Percentiles rank a stretch among this genome's conserved stretches.
These are phyloP conservation scores for Magnaporthiopsis rhizophila DNA, from an alignment of 2,329 filamentous ascomycete species.

Conservation along the genomic window DNA sequence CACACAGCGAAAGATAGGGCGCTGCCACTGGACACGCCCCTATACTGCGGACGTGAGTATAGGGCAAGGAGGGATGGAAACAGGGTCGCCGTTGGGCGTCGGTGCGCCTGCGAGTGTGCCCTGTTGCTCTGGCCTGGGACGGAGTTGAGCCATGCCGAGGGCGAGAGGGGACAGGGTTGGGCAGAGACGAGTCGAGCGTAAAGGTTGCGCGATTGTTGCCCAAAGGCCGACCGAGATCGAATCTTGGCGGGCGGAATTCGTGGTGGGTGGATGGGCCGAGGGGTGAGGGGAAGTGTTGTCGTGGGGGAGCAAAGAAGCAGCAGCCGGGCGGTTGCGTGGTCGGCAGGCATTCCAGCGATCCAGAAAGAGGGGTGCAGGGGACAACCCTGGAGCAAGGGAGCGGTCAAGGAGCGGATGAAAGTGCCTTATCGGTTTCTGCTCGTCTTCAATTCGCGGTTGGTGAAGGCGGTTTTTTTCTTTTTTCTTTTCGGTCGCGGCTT, in stretches of 20 bases:
- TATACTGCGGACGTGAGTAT: neutral
- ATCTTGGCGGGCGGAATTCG: neutral
- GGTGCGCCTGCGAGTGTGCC: neutral
- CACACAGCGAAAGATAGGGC: neutral
- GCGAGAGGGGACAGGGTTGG: neutral
- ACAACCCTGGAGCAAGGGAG: neutral
- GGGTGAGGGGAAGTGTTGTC: neutral
- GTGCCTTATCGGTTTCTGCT: neutral
- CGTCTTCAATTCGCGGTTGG: no score
- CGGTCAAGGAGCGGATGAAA: neutral
- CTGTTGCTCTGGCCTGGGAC: neutral
- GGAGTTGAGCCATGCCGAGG: neutral
- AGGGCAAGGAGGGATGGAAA: neutral
- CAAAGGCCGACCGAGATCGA: neutral
- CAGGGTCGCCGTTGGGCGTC: neutral
- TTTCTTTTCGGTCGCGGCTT: no score
- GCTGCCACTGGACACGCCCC: neutral
- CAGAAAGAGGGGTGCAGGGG: neutral
- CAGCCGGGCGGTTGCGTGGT: neutral
- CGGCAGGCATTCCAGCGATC: neutral
- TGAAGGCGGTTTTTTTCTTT: no score
- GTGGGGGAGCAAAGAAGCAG: neutral
- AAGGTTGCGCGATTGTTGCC: neutral
- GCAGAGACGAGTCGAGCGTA: neutral
- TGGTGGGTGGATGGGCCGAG: neutral